These are phyloP conservation scores for Tuber aestivum DNA, from an alignment of 495 filamentous ascomycete genomes.

Conservation along the genomic window DNA sequence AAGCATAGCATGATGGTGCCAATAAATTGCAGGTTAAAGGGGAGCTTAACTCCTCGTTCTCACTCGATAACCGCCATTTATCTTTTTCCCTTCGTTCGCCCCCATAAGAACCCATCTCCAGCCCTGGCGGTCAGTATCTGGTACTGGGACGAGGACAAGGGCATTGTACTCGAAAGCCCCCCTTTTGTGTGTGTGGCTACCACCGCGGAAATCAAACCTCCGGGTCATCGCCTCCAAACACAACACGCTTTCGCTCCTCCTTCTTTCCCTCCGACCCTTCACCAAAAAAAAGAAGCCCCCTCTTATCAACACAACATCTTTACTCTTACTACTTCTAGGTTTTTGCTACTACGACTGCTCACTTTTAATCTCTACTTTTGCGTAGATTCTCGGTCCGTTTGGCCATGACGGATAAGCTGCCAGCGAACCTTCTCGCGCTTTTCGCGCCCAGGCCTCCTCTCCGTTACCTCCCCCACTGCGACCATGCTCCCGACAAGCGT, in stretches of 20 bases:
- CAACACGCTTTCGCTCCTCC: neutral
- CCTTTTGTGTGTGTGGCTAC: neutral
- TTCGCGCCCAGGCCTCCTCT: conserved; percentile 90
- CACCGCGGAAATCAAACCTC: neutral
- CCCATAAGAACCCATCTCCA: too few species aligned
- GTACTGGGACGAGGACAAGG: neutral
- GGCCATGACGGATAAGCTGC: conserved; percentile 90
- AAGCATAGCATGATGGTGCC: neutral
- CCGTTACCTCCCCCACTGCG: conserved; percentile 77
- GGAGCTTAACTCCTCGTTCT: neutral
- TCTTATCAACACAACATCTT: neutral
- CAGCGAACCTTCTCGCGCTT: conserved; percentile 82
- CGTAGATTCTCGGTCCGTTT: neutral
- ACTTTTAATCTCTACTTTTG: neutral
- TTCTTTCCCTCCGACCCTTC: neutral
- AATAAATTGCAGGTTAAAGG: neutral
- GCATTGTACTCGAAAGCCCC: neutral
- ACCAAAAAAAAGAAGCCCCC: neutral
- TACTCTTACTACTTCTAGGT: neutral
- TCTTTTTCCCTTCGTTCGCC: neutral
- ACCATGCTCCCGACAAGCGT: conserved; percentile 76
- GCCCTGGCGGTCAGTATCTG: neutral
- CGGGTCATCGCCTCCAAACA: neutral
- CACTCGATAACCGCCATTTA: neutral
- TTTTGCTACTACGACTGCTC: neutral